Evolutionary conservation across 2,329 filamentous ascomycete species (phyloP).

Genomic region (Penicillium sp.): DNA sequence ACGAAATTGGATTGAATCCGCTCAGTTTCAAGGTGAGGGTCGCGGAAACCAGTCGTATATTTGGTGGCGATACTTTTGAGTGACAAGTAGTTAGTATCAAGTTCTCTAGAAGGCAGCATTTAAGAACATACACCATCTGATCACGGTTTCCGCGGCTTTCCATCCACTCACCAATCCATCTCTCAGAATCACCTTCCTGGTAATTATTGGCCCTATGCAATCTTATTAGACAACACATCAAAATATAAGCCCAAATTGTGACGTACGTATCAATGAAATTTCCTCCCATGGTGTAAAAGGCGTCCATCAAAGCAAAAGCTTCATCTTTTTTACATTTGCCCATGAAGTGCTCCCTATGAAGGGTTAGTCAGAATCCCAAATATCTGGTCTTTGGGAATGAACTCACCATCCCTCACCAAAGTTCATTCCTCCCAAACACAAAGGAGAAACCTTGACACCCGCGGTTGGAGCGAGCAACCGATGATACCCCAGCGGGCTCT

Average conservation of each 20-base stretch:
- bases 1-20: conserved; percentile 26
- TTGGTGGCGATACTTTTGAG: conserved; percentile 65
- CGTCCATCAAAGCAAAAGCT: conserved; percentile 56
- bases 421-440: conserved; percentile 61
- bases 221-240: neutral
- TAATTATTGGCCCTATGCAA: conserved; percentile 69
- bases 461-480: conserved; percentile 58
- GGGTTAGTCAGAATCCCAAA: neutral
- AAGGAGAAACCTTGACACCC: conserved; percentile 57
- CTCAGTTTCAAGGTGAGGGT: conserved; percentile 39
- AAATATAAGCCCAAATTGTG: neutral
- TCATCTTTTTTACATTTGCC: conserved; percentile 56
- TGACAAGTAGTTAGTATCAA: neutral
- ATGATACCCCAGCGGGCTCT: conserved; percentile 54
- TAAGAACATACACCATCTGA: conserved; percentile 10
- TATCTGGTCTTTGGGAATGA: neutral
- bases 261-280: conserved; percentile 59
- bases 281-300: conserved; percentile 55
- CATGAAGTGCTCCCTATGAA: conserved; percentile 18
- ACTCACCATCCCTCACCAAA: conserved; percentile 56
- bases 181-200: conserved; percentile 66
- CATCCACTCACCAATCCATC: conserved; percentile 75
- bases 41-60: conserved; percentile 63
- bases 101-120: neutral
- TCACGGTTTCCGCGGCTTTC: conserved; percentile 61